Conservation (phyloP, 2,329 filamentous ascomycete genomes). For the Aspergillus latus region DNA sequence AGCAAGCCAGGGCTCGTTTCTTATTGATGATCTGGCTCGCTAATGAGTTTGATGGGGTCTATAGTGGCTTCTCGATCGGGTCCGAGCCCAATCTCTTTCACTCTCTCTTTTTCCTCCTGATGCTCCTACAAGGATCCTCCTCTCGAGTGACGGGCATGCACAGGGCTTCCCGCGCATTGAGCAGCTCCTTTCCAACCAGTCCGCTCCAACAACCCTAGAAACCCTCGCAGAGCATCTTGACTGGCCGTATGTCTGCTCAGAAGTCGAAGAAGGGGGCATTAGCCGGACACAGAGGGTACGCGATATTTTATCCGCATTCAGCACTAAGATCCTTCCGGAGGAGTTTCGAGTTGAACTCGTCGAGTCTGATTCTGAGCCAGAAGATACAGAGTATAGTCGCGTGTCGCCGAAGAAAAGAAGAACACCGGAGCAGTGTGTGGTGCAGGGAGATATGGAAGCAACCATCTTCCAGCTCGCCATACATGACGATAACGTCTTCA, state of each 20-base stretch:
- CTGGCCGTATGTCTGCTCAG: slow-evolving; percentile 36
- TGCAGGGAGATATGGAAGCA: slow-evolving; percentile 46
- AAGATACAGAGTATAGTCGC: background rate
- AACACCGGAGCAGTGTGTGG: slow-evolving; percentile 45
- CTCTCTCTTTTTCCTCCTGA: slow-evolving; percentile 17
- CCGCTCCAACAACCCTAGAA: slow-evolving; percentile 28
- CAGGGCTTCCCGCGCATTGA: slow-evolving; percentile 32
- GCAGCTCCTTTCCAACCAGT: slow-evolving; percentile 26
- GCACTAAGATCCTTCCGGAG: slow-evolving; percentile 39
- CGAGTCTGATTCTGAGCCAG: slow-evolving; percentile 17
- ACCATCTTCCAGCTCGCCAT: slow-evolving; percentile 48
- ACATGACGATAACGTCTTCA: slow-evolving; percentile 45
- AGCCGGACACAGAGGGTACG: slow-evolving; percentile 40
- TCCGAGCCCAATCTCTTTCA: slow-evolving; percentile 37
- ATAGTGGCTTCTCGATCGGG: slow-evolving; percentile 45
- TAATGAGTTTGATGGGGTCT: background rate
- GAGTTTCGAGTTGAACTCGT: slow-evolving; percentile 44
- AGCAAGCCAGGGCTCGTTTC: background rate
- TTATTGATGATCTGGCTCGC: background rate
- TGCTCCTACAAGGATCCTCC: slow-evolving; percentile 27
- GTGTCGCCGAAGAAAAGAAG: background rate
- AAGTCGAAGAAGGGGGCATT: slow-evolving; percentile 30
- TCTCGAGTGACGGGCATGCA: slow-evolving; percentile 35
- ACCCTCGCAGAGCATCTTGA: slow-evolving; percentile 33
- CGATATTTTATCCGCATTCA: slow-evolving; percentile 50